Conservation (phyloP, 306 rosid genomes). For the Casuarina glauca region DNA sequence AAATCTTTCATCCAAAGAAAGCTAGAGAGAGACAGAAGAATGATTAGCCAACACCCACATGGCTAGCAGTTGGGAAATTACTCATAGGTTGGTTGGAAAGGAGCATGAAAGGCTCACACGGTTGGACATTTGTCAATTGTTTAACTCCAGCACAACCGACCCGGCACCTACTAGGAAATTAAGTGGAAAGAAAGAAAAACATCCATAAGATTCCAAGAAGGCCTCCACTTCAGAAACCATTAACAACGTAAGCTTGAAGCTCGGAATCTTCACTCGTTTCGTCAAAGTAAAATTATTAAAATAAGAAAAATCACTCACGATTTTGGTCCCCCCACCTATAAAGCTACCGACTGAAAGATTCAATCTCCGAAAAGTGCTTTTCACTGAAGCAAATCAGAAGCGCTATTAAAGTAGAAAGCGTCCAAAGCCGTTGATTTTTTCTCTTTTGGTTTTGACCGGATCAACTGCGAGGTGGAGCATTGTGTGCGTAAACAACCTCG, state of each 20-base stretch:
- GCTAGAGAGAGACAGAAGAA: neutral
- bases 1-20: neutral
- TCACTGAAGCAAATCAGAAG: too few species aligned
- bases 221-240: neutral
- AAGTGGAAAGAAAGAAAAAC: neutral
- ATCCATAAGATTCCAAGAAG: neutral
- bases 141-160: neutral
- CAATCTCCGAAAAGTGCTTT: too few species aligned
- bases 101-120: neutral
- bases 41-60: neutral
- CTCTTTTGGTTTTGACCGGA: too few species aligned
- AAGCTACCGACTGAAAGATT: too few species aligned
- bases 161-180: neutral
- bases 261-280: neutral
- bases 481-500: too few species aligned
- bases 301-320: too few species aligned
- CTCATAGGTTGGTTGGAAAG: neutral
- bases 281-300: neutral
- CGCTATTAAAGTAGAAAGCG: too few species aligned
- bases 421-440: too few species aligned
- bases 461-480: too few species aligned
- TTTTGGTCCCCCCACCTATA: too few species aligned
- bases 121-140: constrained; percentile 9
- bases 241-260: neutral
- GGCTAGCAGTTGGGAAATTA: constrained; percentile 26